Base-by-base conservation (phyloP, 2,329 filamentous ascomycete genomes). In the Xylariaceae sp. region DNA sequence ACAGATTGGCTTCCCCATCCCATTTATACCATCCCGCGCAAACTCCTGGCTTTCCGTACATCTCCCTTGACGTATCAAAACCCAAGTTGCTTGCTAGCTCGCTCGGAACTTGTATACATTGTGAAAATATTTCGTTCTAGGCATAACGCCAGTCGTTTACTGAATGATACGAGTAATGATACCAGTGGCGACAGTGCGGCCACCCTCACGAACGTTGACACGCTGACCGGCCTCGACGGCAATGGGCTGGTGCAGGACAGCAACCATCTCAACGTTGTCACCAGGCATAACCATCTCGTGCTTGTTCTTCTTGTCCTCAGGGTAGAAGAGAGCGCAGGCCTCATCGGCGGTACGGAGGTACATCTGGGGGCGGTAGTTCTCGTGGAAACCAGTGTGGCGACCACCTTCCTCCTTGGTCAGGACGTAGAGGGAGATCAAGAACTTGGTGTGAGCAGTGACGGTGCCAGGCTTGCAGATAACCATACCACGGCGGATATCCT, bases 191-290 rank as follows among this genome's bases (percentile, higher is more conserved):
- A 94, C 89, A 62, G 90, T 94, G 70, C 90, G 86, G 71, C 93
- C 92, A 80, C 94, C 94, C 82, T 99, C 94, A 78, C 94, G 90
- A 74, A 99, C 87, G 82, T 97, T 99, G 85, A 99, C 94, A 71
- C 94, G 90, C 82, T 97, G 91, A 69, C 94, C 93, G 64, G 85
- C 80, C 80, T 99, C 94, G 65, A 97, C 78, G 61, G 93, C 93
- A 71, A 95, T 85, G 64, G 93, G 90, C 77, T 89, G 81, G 77
- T 91, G 85, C 73, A 96, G 87, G 70, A 88, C 85, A 75, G 92
- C 89, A 66, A 94, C 80, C 92, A 99, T 97, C 83, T 99, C 94
- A 67, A 96, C 86, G 78, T 99, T 99, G 84, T 99, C 94, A 76
- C 94, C 94, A 55, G 94, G 94, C 92, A 96, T 95, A 77, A 97